phyloP scores from a whole-genome alignment of 2,329 filamentous ascomycete genomes.

The Pseudofabraea citricarpa region DNA sequence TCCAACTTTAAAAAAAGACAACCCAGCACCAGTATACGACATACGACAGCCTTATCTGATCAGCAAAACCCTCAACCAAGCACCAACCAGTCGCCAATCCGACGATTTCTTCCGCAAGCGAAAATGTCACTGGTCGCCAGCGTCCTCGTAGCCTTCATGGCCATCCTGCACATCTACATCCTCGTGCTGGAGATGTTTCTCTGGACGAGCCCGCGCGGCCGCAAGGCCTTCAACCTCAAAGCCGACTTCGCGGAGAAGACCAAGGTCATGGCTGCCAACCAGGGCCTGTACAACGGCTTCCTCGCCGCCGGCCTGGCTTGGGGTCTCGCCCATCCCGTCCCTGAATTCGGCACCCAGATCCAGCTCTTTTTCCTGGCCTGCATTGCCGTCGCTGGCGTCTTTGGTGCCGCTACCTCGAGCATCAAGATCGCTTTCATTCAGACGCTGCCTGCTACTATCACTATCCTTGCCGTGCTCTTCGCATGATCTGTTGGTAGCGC shows the following conservation, averaged over 20 bases:
- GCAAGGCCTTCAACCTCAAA: conserved; percentile 38
- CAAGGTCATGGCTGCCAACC: conserved; percentile 41
- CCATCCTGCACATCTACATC: conserved; percentile 43
- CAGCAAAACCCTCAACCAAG: no score
- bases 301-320: conserved; percentile 44
- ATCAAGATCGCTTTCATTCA: no score
- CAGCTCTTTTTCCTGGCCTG: conserved; percentile 43
- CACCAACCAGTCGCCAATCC: no score
- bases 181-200: conserved; percentile 44
- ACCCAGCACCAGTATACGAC: no score
- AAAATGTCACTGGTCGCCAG: conserved; percentile 33
- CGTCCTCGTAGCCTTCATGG: conserved; percentile 33
- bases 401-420: no score
- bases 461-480: no score
- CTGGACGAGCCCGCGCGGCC: conserved; percentile 42
- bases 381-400: conserved; percentile 39
- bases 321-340: conserved; percentile 40
- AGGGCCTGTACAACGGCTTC: conserved; percentile 49
- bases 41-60: no score
- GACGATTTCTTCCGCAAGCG: no score
- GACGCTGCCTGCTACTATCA: no score
- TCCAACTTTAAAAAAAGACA: no score
- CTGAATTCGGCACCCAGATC: conserved; percentile 37
- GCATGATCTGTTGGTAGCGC: no score
- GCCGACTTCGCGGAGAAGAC: conserved; percentile 42